Evolutionary conservation across 2,329 filamentous ascomycete genomes (phyloP).

Genomic region (Sporothrix luriei): DNA sequence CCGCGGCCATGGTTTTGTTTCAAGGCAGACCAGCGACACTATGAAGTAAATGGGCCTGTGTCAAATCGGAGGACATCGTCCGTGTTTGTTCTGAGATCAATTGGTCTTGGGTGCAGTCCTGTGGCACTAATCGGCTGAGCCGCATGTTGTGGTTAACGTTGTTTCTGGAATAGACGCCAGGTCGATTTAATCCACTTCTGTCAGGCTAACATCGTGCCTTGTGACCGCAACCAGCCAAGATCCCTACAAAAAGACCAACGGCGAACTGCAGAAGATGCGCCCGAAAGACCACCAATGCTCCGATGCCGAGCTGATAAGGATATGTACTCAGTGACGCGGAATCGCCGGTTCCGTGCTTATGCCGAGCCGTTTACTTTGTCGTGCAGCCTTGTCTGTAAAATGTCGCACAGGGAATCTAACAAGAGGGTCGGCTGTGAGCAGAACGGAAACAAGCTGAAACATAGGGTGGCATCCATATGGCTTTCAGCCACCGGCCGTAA

Average conservation of each 20-base stretch:
- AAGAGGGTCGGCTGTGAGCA: neutral
- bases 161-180: neutral
- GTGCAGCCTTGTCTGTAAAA: slow-evolving; percentile 6
- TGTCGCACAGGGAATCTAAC: neutral
- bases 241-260: neutral
- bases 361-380: neutral
- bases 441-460: neutral
- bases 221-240: neutral
- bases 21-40: slow-evolving; percentile 27
- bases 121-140: slow-evolving; percentile 4
- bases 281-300: neutral
- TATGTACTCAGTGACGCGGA: neutral
- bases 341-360: neutral
- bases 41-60: neutral
- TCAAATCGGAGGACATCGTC: neutral
- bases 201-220: slow-evolving; percentile 15
- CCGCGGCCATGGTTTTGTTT: neutral
- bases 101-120: neutral
- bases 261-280: neutral
- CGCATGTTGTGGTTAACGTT: neutral
- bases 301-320: neutral
- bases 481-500: neutral
- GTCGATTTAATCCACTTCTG: neutral
- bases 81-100: neutral
- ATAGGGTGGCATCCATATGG: neutral